phyloP scores from a whole-genome alignment of 2,329 filamentous ascomycete species.

The Cladophialophora chaetospira region DNA sequence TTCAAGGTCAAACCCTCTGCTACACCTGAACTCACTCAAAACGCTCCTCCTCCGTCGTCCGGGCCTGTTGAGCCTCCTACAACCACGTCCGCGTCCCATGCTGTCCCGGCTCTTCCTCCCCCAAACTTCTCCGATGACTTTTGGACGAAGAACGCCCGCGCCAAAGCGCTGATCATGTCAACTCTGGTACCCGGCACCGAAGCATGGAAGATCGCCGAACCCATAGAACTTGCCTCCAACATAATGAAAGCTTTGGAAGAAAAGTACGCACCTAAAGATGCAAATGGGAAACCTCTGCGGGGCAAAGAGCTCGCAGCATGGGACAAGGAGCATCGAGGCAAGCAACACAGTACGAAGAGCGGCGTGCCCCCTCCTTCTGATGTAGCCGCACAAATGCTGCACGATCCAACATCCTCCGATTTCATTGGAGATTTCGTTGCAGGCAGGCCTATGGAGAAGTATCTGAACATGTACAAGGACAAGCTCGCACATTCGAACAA shows the following conservation, averaged over 20 bases:
- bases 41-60: background rate
- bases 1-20: conserved; percentile 14
- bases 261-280: conserved; percentile 22
- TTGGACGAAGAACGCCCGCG: conserved; percentile 23
- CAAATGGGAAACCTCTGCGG: conserved; percentile 1
- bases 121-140: conserved; percentile 14
- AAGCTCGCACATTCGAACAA: conserved; percentile 4
- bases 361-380: too few relatives aligned
- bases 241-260: conserved; percentile 29
- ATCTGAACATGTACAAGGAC: conserved; percentile 14
- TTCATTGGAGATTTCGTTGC: conserved; percentile 24
- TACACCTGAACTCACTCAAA: background rate
- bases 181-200: conserved; percentile 30
- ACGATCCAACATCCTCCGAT: conserved; percentile 8
- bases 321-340: too few relatives aligned
- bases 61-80: background rate
- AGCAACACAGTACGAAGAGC: too few relatives aligned
- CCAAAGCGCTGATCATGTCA: conserved; percentile 30
- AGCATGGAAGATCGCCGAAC: conserved; percentile 30
- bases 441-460: conserved; percentile 23
- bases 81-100: background rate
- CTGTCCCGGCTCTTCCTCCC: background rate
- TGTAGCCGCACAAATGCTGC: too few relatives aligned
- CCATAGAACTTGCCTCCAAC: conserved; percentile 25
- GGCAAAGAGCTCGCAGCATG: background rate